Conservation (phyloP, 805 yeast species). For the Monosporozyma unispora region DNA sequence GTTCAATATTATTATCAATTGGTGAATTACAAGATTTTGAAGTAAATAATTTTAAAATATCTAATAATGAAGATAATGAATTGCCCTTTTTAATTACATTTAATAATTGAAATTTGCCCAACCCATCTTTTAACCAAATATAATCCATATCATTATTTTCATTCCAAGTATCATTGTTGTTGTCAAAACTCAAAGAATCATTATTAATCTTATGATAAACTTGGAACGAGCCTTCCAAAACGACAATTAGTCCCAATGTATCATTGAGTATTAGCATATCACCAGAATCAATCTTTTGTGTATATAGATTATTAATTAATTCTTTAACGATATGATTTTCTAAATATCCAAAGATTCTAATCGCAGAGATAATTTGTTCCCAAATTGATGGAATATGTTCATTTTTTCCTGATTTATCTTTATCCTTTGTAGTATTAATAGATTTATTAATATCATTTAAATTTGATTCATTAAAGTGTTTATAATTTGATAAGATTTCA, state of each 20-base stretch:
- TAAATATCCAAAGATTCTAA: slow-evolving; percentile 87
- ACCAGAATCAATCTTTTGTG: slow-evolving; percentile 69
- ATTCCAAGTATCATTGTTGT: not conserved
- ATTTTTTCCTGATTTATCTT: not conserved
- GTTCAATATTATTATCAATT: slow-evolving; percentile 4
- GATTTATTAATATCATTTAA: not conserved
- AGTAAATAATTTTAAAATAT: slow-evolving; percentile 69
- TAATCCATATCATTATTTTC: slow-evolving; percentile 8
- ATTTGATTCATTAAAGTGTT: not conserved
- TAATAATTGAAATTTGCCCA: slow-evolving; percentile 53
- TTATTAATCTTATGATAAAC: slow-evolving; percentile 53
- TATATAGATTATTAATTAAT: slow-evolving; percentile 82
- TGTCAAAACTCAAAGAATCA: slow-evolving; percentile 5
- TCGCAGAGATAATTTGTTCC: slow-evolving; percentile 84
- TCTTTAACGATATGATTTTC: slow-evolving; percentile 89
- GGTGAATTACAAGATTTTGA: not conserved
- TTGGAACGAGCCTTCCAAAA: slow-evolving; percentile 83
- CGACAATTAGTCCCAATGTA: slow-evolving; percentile 77
- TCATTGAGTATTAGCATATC: slow-evolving; percentile 65
- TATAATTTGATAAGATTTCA: slow-evolving; percentile 22
- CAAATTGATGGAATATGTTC: slow-evolving; percentile 47
- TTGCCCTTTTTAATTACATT: slow-evolving; percentile 78
- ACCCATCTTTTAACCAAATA: slow-evolving; percentile 19
- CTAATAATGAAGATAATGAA: slow-evolving; percentile 75
- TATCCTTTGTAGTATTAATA: not conserved